These are phyloP conservation scores for Purshia tridentata DNA, from an alignment of 306 rosid genomes.

Conservation along the genomic window DNA sequence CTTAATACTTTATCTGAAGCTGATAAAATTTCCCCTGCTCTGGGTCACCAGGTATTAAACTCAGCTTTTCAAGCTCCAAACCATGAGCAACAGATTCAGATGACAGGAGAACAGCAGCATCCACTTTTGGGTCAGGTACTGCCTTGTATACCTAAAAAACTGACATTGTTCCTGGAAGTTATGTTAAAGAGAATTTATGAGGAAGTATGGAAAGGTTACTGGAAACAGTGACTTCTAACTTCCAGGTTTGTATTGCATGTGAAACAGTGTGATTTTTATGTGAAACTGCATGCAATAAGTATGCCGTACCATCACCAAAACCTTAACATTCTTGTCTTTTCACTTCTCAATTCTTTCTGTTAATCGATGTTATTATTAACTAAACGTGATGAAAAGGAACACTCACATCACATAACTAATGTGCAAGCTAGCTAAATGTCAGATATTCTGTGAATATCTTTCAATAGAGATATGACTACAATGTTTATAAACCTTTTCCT, in stretches of 20 bases:
- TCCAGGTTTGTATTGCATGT: conserved; percentile 13
- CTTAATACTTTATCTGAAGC: conserved; percentile 21
- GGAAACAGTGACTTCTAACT: conserved; percentile 13
- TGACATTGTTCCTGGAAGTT: conserved; percentile 24
- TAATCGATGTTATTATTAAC: neutral
- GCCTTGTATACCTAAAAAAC: conserved; percentile 20
- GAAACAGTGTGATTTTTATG: neutral
- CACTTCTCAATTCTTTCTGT: neutral
- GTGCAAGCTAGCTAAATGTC: neutral
- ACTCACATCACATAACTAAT: neutral
- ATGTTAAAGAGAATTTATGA: conserved; percentile 25
- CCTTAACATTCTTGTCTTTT: neutral
- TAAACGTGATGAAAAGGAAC: conserved; percentile 12
- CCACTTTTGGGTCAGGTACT: conserved; percentile 27
- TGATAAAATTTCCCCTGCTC: conserved; percentile 10
- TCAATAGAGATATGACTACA: neutral
- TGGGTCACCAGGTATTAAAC: conserved; percentile 25
- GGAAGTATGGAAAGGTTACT: conserved; percentile 38
- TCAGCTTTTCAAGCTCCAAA: conserved; percentile 41
- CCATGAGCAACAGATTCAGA: conserved; percentile 25
- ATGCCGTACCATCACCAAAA: neutral
- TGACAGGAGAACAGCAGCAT: conserved; percentile 31
- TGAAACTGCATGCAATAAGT: neutral
- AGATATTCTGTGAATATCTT: conserved; percentile 3
- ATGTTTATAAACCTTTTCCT: conserved; percentile 16